phyloP scores from a whole-genome alignment of 345 rosid genomes.

The Tarenaya hassleriana region DNA sequence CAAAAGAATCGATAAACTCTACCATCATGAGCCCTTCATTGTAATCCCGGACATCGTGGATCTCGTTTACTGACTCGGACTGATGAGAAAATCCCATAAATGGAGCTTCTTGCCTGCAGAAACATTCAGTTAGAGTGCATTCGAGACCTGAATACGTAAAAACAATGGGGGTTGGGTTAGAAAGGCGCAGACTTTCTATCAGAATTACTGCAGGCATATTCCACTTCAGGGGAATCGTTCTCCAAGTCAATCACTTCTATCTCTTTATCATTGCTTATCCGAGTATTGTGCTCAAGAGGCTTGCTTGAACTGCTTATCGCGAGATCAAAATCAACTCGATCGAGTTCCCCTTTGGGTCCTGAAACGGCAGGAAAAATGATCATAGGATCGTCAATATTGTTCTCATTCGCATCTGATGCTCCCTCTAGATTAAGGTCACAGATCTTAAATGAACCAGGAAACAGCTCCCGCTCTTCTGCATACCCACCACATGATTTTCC shows the following conservation, averaged over 20 bases:
- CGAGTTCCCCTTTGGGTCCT: conserved; percentile 39
- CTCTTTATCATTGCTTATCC: conserved; percentile 45
- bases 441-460: conserved; percentile 78
- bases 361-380: conserved; percentile 31
- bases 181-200: conserved; percentile 52
- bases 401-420: conserved; percentile 54
- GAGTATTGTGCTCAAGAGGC: conserved; percentile 42
- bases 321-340: conserved; percentile 59
- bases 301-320: conserved; percentile 59
- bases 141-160: neutral
- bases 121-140: conserved; percentile 2
- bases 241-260: conserved; percentile 92
- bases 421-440: conserved; percentile 89
- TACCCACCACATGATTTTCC: conserved; percentile 34
- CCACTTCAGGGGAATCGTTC: conserved; percentile 53
- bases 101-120: conserved; percentile 56
- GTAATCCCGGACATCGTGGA: conserved; percentile 55
- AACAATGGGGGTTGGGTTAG: conserved; percentile 6
- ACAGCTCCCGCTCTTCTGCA: conserved; percentile 69
- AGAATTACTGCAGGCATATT: conserved; percentile 40
- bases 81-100: conserved; percentile 41
- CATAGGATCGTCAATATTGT: conserved; percentile 36
- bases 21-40: conserved; percentile 75
- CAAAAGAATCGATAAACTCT: conserved; percentile 59
- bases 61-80: conserved; percentile 36